Evolutionary conservation across 164 flowering plant genomes (phyloP).

Genomic region (Taxillus chinensis): DNA sequence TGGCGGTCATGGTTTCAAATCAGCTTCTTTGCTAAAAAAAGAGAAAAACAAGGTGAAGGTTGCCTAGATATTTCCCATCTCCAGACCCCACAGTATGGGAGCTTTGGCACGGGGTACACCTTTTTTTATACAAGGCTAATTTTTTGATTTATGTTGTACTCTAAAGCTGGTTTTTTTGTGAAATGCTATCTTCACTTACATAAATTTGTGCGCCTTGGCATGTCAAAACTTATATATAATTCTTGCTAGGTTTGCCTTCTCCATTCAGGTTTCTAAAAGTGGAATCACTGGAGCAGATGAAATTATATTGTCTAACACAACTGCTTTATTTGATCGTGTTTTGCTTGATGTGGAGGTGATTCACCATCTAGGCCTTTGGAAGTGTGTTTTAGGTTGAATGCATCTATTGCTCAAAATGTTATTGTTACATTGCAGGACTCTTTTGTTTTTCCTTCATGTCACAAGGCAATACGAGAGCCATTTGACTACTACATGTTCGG

Average conservation of each 20-base stretch:
- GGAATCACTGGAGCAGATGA: conserved; percentile 59
- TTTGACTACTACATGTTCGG: conserved; percentile 91
- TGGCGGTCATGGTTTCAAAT: no score
- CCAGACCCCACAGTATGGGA: no score
- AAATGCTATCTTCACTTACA: no score
- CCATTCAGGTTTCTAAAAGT: conserved; percentile 64
- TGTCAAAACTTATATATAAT: no score
- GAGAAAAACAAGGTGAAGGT: no score
- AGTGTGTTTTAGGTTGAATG: conserved; percentile 7
- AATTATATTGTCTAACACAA: conserved; percentile 62
- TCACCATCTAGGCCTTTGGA: neutral
- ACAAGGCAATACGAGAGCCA: conserved; percentile 79
- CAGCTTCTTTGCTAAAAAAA: no score
- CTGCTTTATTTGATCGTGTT: conserved; percentile 61
- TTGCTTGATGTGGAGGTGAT: conserved; percentile 69
- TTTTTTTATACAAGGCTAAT: no score
- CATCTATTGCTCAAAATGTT: conserved; percentile 6
- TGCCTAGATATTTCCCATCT: no score
- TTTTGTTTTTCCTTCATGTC: conserved; percentile 63
- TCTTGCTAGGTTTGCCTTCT: neutral
- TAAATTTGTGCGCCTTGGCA: no score
- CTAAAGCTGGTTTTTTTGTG: no score
- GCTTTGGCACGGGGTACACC: no score
- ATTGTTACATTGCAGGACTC: conserved; percentile 56
- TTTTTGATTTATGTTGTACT: no score